Evolutionary conservation across 148 eudicot genomes (phyloP).

Genomic region (Pouteria glomerata): DNA sequence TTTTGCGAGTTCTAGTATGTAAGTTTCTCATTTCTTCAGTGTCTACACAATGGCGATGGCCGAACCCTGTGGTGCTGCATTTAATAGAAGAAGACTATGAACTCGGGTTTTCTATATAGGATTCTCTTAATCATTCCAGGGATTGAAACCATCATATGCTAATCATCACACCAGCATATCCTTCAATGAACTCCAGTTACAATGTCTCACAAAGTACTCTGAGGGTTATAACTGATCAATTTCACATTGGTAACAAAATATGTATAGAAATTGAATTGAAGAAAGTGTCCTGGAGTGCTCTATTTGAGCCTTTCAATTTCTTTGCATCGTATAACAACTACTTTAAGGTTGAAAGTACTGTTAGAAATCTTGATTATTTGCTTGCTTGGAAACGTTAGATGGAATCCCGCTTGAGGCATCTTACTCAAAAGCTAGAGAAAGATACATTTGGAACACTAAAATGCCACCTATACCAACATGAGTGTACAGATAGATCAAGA

Average conservation of each 20-base stretch:
- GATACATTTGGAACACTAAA: no score
- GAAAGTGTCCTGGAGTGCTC: no score
- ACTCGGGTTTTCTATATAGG: constrained; percentile 38
- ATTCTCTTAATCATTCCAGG: constrained; percentile 30
- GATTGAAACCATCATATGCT: constrained; percentile 41
- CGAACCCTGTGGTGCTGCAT: constrained; percentile 39
- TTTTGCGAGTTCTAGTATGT: constrained; percentile 43
- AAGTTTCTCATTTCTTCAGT: constrained; percentile 43
- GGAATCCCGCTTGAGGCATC: no score
- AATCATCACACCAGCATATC: constrained; percentile 47
- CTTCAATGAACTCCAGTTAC: constrained; percentile 52
- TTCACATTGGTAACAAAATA: constrained; percentile 27
- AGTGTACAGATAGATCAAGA: no score
- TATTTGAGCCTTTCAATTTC: no score
- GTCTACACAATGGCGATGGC: constrained; percentile 40
- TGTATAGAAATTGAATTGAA: constrained; percentile 18
- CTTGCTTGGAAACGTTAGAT: no score
- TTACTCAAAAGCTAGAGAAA: no score
- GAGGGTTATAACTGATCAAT: constrained; percentile 39
- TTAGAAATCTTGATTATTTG: no score
- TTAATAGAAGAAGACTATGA: constrained; percentile 37
- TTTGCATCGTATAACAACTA: no score
- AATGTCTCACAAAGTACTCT: constrained; percentile 43
- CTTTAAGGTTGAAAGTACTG: no score
- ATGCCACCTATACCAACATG: no score